Evolutionary conservation across 1,284 basidiomycete genomes (phyloP).

Genomic region (Ganoderma meredithae): DNA sequence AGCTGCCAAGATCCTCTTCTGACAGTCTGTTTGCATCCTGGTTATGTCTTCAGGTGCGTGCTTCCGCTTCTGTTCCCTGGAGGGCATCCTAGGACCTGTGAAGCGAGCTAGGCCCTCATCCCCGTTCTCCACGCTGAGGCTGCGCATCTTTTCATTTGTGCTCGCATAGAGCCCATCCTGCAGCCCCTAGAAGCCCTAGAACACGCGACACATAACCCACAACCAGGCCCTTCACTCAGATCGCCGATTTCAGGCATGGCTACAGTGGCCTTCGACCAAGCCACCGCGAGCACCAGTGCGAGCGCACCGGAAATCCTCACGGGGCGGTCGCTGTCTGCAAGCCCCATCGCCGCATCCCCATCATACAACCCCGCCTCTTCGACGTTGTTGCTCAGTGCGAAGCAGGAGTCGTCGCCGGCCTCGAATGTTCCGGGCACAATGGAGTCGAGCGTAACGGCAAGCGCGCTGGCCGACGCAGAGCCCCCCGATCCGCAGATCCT

Average conservation of each 20-base stretch:
- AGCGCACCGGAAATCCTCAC: conserved; percentile 36
- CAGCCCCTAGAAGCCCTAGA: conserved; percentile 12
- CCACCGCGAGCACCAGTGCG: conserved; percentile 32
- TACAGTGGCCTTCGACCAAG: conserved; percentile 31
- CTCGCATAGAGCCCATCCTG: conserved; percentile 21
- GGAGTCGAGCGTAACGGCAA: conserved; percentile 24
- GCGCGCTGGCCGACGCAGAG: conserved; percentile 45
- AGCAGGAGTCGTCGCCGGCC: conserved; percentile 29
- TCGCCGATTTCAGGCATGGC: conserved; percentile 30
- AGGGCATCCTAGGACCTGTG: conserved; percentile 19
- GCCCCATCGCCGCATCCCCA: conserved; percentile 34
- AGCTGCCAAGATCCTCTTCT: conserved; percentile 20
- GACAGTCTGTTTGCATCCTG: conserved; percentile 2
- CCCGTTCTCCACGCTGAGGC: conserved; percentile 33
- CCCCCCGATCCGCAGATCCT: conserved; percentile 74
- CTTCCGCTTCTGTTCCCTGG: background rate
- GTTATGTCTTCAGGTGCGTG: conserved; percentile 33
- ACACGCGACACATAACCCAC: conserved; percentile 16
- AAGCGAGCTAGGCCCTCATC: conserved; percentile 28
- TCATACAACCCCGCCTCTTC: conserved; percentile 35
- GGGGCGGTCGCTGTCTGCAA: conserved; percentile 30
- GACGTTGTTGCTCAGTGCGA: conserved; percentile 30
- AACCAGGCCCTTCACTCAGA: conserved; percentile 10
- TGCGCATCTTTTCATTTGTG: conserved; percentile 30
- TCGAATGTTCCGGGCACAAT: conserved; percentile 19